Evolutionary conservation across 2,329 filamentous ascomycete genomes (phyloP).

Genomic region (Ophiostoma perfectum): DNA sequence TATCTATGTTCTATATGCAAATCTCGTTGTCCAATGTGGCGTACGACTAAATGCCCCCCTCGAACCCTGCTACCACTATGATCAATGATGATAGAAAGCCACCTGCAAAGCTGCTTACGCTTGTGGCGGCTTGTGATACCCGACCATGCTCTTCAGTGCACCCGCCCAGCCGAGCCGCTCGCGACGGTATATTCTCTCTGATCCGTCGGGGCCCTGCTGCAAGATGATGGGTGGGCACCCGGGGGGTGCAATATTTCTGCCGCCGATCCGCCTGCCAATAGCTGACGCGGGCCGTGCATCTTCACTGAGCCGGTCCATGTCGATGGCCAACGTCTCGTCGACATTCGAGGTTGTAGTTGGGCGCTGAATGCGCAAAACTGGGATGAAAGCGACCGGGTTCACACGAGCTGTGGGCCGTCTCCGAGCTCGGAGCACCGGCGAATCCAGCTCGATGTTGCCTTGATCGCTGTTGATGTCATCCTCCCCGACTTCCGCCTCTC

Average conservation of each 20-base stretch:
- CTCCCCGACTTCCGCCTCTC: background rate
- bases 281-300: conserved; percentile 13
- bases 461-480: background rate
- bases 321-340: background rate
- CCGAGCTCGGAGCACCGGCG: background rate
- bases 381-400: background rate
- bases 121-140: conserved; percentile 30
- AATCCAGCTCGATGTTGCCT: background rate
- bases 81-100: background rate
- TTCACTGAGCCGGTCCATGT: background rate
- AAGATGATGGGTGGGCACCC: conserved; percentile 30
- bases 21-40: too few relatives aligned
- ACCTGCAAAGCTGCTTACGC: conserved; percentile 14
- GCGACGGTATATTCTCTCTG: conserved; percentile 37
- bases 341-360: background rate
- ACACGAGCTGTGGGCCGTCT: background rate
- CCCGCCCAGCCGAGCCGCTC: conserved; percentile 44
- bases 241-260: conserved; percentile 15
- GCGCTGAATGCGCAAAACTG: background rate
- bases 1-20: too few relatives aligned
- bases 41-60: too few relatives aligned
- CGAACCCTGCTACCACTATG: too few relatives aligned
- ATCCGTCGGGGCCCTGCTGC: conserved; percentile 31
- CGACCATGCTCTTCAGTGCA: conserved; percentile 40
- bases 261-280: background rate